A percentile compares a stretch with the other conserved stretches of the same genome.
Conservation (phyloP, 257 asterid genomes). For the Gardenia jasminoides region DNA sequence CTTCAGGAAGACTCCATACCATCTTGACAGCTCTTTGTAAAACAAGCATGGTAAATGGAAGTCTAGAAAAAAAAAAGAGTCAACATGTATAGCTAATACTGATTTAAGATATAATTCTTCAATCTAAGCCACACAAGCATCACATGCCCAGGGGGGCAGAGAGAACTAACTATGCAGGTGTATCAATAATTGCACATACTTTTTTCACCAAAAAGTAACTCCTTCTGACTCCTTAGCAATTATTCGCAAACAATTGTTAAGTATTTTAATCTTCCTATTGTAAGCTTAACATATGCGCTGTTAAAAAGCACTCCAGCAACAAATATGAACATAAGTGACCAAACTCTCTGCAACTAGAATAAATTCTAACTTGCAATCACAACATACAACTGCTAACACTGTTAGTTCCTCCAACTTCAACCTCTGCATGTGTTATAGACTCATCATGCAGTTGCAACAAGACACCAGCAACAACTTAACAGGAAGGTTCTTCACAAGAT, state of each 20-base stretch:
- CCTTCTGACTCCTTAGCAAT: not conserved
- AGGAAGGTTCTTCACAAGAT: not conserved
- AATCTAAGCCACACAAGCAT: not conserved
- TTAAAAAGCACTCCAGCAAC: not conserved
- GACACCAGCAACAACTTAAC: not conserved
- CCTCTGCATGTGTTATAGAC: not conserved
- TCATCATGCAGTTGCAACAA: not conserved
- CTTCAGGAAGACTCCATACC: conserved; percentile 91
- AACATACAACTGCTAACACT: not conserved
- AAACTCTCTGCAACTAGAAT: not conserved
- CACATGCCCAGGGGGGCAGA: not conserved
- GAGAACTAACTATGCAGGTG: not conserved
- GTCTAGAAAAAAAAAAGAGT: conserved; percentile 44
- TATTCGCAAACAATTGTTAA: not conserved
- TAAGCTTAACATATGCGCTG: not conserved
- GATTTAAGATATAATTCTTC: not conserved
- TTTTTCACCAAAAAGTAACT: not conserved
- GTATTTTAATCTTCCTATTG: not conserved
- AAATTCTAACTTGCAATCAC: not conserved
- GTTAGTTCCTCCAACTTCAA: not conserved
- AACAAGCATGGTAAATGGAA: conserved; percentile 96
- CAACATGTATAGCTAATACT: conserved; percentile 6
- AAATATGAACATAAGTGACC: not conserved
- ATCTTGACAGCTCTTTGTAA: conserved; percentile 79
- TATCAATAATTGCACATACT: not conserved